Evolutionary conservation across 2,329 filamentous ascomycete species (phyloP).

Genomic region (Aureobasidium pullulans): DNA sequence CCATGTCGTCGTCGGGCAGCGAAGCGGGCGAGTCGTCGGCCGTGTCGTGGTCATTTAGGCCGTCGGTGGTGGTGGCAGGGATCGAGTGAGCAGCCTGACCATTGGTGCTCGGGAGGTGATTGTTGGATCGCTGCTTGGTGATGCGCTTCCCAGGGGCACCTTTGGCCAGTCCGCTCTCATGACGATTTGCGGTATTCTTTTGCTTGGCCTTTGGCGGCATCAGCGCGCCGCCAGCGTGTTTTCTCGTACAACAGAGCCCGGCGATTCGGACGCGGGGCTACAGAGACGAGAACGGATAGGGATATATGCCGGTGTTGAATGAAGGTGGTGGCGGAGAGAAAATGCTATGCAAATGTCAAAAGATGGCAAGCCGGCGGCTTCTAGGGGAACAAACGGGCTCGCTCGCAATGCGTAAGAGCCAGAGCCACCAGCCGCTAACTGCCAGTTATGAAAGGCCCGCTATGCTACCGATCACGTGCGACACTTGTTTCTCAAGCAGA

Average conservation of each 20-base stretch:
- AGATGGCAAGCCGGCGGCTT: constrained; percentile 1
- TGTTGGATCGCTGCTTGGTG: constrained; percentile 34
- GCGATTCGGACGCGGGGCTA: constrained; percentile 9
- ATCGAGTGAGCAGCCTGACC: constrained; percentile 5
- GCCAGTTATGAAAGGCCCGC: constrained; percentile 3
- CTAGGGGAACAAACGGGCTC: constrained; percentile 6
- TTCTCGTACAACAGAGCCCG: constrained; percentile 13
- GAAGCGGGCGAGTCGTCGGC: constrained; percentile 14
- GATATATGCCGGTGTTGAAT: neutral
- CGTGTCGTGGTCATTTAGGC: constrained; percentile 16
- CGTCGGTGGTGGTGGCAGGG: constrained; percentile 28
- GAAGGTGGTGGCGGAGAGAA: constrained; percentile 8
- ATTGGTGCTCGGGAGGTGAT: constrained; percentile 23
- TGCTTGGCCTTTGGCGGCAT: constrained; percentile 44
- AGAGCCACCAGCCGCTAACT: constrained; percentile 2
- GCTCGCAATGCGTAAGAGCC: constrained; percentile 9
- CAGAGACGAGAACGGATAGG: neutral
- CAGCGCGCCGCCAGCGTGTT: constrained; percentile 25
- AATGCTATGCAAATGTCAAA: constrained; percentile 7
- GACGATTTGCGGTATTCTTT: constrained; percentile 47
- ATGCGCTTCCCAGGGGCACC: constrained; percentile 62
- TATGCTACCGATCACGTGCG: constrained; percentile 11
- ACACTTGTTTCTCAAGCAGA: neutral
- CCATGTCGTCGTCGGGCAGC: constrained; percentile 14
- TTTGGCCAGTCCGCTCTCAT: constrained; percentile 76